phyloP scores from a whole-genome alignment of 768 basidiomycete species.

The Boletus sp. region DNA sequence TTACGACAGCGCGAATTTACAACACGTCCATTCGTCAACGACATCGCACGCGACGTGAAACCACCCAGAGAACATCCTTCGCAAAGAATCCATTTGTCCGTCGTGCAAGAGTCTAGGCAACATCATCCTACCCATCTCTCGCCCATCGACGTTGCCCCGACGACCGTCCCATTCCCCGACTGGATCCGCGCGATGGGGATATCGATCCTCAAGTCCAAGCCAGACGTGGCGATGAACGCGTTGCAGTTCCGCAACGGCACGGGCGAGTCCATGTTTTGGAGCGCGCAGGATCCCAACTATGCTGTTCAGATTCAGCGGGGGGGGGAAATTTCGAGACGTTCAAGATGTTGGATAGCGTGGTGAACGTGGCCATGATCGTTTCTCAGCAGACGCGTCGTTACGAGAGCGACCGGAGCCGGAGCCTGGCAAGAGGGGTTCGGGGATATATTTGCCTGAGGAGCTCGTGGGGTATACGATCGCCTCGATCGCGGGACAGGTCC shows the following conservation, averaged over 20 bases:
- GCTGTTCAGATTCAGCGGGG: slow-evolving; percentile 49
- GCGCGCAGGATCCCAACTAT: slow-evolving; percentile 76
- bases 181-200: slow-evolving; percentile 91
- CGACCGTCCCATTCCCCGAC: slow-evolving; percentile 68
- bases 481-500: slow-evolving; percentile 74
- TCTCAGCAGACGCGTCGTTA: slow-evolving; percentile 84
- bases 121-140: slow-evolving; percentile 80
- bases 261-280: slow-evolving; percentile 89
- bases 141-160: slow-evolving; percentile 45
- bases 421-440: slow-evolving; percentile 69
- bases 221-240: slow-evolving; percentile 67
- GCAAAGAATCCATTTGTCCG: slow-evolving; percentile 95
- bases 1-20: slow-evolving; percentile 86
- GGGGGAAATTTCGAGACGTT: slow-evolving; percentile 62
- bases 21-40: slow-evolving; percentile 83
- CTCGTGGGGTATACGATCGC: slow-evolving; percentile 86
- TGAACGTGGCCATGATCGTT: slow-evolving; percentile 71
- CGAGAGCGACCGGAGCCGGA: slow-evolving; percentile 77
- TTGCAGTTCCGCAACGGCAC: slow-evolving; percentile 78
- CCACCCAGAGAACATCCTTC: slow-evolving; percentile 89
- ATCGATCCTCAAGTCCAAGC: slow-evolving; percentile 81
- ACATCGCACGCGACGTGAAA: slow-evolving; percentile 90
- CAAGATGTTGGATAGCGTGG: slow-evolving; percentile 87
- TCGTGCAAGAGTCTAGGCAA: slow-evolving; percentile 97
- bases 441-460: slow-evolving; percentile 91